Percentiles rank a stretch among this genome's conserved stretches.
Conservation (phyloP, 495 filamentous ascomycete genomes). For the Astrothelium macrocarpum region DNA sequence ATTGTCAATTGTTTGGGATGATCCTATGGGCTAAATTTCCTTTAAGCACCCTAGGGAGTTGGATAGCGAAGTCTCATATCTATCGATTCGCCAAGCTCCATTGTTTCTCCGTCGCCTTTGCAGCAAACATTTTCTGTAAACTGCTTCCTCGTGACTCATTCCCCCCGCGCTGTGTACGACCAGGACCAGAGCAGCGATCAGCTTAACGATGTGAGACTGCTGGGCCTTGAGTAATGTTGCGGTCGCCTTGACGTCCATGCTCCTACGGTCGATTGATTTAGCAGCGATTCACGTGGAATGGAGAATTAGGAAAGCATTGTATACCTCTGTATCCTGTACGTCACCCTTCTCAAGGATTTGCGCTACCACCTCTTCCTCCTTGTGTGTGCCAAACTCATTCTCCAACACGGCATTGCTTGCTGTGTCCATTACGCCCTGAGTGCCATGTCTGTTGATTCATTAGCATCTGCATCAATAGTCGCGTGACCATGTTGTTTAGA, state of each 20-base stretch:
- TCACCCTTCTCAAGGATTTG: constrained; percentile 71
- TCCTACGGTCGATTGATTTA: too few relatives aligned
- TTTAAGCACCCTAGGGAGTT: too few relatives aligned
- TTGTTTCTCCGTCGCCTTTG: too few relatives aligned
- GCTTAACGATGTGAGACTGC: constrained; percentile 31
- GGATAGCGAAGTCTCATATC: too few relatives aligned
- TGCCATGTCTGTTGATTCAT: constrained; percentile 57
- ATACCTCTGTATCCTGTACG: constrained; percentile 29
- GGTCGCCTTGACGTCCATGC: constrained; percentile 34
- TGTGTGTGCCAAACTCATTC: constrained; percentile 74
- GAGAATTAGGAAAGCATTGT: background rate
- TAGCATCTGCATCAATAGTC: background rate
- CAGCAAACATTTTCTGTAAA: background rate
- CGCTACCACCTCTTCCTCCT: constrained; percentile 67
- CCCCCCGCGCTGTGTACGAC: background rate
- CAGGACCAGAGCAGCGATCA: background rate
- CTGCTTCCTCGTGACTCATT: background rate
- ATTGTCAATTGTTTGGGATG: background rate
- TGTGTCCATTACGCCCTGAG: constrained; percentile 65
- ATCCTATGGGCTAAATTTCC: background rate
- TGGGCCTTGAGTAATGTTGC: constrained; percentile 39
- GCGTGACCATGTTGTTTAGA: background rate
- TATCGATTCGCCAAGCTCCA: too few relatives aligned
- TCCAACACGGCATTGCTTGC: constrained; percentile 67
- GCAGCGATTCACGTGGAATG: too few relatives aligned